Percentiles rank a stretch among this genome's conserved stretches.
Conservation (phyloP, 2,329 filamentous ascomycete species). For the Ceratocystis papillata region DNA sequence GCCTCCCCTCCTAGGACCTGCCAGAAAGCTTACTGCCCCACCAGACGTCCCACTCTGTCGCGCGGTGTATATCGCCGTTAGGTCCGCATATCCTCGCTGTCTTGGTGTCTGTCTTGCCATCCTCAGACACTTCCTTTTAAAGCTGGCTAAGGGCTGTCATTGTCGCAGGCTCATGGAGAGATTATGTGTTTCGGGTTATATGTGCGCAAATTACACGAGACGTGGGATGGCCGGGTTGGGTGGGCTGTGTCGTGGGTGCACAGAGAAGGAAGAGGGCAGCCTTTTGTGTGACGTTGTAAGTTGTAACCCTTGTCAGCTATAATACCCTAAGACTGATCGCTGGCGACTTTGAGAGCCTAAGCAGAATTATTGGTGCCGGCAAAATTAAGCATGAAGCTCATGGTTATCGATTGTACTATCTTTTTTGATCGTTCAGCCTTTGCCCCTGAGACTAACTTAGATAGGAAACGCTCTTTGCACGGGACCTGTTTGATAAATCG, state of each 20-base stretch:
- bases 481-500: slow-evolving; percentile 6
- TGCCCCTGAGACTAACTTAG: slow-evolving; percentile 17
- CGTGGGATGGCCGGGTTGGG: not conserved
- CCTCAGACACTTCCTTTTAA: not conserved
- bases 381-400: not conserved
- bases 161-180: not conserved
- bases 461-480: slow-evolving; percentile 15
- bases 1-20: not conserved
- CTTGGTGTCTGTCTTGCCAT: not conserved
- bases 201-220: slow-evolving; percentile 13
- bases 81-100: not conserved
- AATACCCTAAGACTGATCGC: not conserved
- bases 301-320: not conserved
- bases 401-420: not conserved
- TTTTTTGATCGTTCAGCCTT: not conserved
- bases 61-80: not conserved
- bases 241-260: not conserved
- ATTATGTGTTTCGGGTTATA: slow-evolving; percentile 5
- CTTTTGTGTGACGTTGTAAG: not conserved
- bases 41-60: not conserved
- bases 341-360: not conserved
- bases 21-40: slow-evolving; percentile 3
- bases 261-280: not conserved
- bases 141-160: slow-evolving; percentile 1
- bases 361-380: not conserved